Base-by-base conservation (phyloP, 148 eudicot genomes). In the Mesembryanthemum crystallinum region DNA sequence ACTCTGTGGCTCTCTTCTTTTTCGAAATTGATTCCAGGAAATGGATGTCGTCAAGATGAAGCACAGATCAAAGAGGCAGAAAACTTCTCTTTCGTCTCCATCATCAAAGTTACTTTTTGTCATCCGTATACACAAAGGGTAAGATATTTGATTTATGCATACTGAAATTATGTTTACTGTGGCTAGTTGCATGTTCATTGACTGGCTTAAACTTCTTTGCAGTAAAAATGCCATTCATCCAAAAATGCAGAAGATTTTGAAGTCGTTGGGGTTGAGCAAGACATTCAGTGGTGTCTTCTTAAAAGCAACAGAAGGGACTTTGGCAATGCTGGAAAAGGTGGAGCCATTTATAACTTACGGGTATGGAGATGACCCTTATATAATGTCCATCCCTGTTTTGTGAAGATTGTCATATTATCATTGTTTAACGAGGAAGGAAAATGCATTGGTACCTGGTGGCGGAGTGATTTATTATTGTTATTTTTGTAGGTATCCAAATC, bases 311-410 rank as follows among this genome's bases (percentile, higher is more conserved):
- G 87, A 84, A 72, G 88, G 86, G 64, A 80, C 79, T 23, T 69
- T 92, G 84, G 85, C 86, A 60, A 83, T 87, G 87, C 72, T 96
- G 80, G 86, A 88, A 54, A 89, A 82, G 74, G 93, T 96, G 79
- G 98, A 96, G 82, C 99, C 98, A 63, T 94, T 79, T 70, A 82
- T 94, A 27, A 90, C 99, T 60, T 96, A 89, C 58, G 99, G 96
- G 98, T 91, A 91, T 54, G 86, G 21, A 55, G 25, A 61, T 37
- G 28, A 32, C 13, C 64, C 67, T 37, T 24, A 32, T 52, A 10
- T 47, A 63, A 24, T 60, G 14, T 24, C 14, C 42, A 61, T n/a
- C 24, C 45, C 10, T 20, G 28, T 55, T 39, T 12, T 30, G 71
- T 75, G 71, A 8, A 54, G 29, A 52, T n/a, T 29, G 32, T 64